Evolutionary conservation across 768 basidiomycete species (phyloP), one percentile per base, ranked within the genome.

Genomic region (Calvatia gigantea): DNA sequence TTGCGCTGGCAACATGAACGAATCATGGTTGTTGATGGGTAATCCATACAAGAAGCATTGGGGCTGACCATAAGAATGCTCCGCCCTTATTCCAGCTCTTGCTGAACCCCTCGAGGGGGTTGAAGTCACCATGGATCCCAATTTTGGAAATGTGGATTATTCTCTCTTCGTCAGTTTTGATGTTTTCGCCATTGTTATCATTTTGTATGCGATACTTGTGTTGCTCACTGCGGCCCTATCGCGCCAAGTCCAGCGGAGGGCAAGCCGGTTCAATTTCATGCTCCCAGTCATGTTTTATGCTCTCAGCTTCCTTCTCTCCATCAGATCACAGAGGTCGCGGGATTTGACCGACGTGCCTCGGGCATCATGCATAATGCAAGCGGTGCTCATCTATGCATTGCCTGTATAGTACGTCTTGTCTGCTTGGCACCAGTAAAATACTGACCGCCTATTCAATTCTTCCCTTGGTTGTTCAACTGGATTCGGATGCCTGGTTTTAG

Each of bases 361-460:
- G 37, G 64, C 61, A 7, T 15, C 63, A 3, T 68, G 67, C 31
- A n/a, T 67, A 12, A 51, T 63, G 7, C 66, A 69, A 44, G 65
- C 65, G 12, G 49, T 57, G 3, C 48, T 68, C n/a, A 63, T 69
- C 11, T 66, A 69, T 37, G 60, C 67, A n/a, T 42, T 54, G 0
- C 66, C 67, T 4, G 41, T 60, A 23, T 54, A 66, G 68, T 69
- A 59, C 19, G 62, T 47, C 17, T 21, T 7, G 7, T 42, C 21
- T 21, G 17, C 19, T 23, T 42, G 9, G 12, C 25, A 25, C 14
- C 21, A 12, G n/a, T 9, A 12, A 12, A 12, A 25, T n/a, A 42
- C 11, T 6, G 8, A 21, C 11, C 19, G 41, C 5, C 6, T 23
- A 25, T 11, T 42, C 14, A 19, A 11, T 5, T 8, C 8, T 5